Evolutionary conservation across 2,329 filamentous ascomycete genomes (phyloP).

Genomic region (Aspergillus versicolor): DNA sequence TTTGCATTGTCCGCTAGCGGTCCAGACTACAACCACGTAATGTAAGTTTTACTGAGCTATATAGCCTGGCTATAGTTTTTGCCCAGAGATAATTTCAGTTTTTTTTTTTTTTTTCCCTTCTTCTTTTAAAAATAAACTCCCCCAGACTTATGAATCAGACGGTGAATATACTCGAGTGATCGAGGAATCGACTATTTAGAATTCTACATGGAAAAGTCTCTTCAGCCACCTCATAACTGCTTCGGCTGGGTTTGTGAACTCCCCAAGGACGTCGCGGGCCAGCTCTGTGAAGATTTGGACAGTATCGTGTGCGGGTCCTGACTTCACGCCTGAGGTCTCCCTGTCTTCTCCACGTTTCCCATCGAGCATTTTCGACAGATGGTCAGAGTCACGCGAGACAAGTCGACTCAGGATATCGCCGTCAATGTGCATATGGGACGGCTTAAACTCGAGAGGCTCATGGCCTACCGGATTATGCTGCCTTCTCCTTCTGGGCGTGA

Average conservation of each 20-base stretch:
- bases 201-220: constrained; percentile 27
- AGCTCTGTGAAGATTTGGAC: constrained; percentile 49
- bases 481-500: constrained; percentile 36
- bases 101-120: background rate
- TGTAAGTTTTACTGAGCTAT: background rate
- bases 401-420: constrained; percentile 64
- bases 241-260: constrained; percentile 24
- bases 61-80: background rate
- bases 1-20: background rate
- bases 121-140: background rate
- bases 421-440: constrained; percentile 62
- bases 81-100: background rate
- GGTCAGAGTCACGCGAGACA: constrained; percentile 42
- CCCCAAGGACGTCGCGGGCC: constrained; percentile 50
- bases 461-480: constrained; percentile 27
- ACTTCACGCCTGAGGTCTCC: constrained; percentile 11
- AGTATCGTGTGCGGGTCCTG: constrained; percentile 17
- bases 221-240: constrained; percentile 38
- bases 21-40: background rate
- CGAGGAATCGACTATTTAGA: constrained; percentile 13
- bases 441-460: constrained; percentile 45
- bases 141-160: background rate
- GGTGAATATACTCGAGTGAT: background rate
- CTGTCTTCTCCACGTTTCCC: constrained; percentile 16
- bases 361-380: constrained; percentile 32